Evolutionary conservation across 108 stramenopile species (phyloP).

Genomic region (Nannochloropsis gaditana): DNA sequence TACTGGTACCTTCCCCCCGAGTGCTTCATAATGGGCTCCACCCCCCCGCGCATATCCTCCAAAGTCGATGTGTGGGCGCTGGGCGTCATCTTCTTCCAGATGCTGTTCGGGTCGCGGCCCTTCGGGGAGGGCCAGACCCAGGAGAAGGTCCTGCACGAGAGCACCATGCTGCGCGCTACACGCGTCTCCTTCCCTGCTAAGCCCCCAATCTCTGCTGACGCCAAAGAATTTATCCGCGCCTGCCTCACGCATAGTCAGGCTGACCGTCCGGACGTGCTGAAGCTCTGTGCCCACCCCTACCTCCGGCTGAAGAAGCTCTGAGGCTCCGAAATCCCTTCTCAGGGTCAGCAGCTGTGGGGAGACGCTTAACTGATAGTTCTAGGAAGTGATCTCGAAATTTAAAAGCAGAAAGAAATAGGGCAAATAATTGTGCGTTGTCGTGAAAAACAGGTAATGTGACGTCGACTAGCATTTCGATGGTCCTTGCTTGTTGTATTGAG

Average conservation of each 20-base stretch:
- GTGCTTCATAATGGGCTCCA: slow-evolving; percentile 73
- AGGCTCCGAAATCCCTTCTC: background rate
- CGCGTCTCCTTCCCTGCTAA: slow-evolving; percentile 75
- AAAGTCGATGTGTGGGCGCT: slow-evolving; percentile 99
- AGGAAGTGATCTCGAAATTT: too few relatives aligned
- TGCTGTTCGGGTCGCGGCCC: slow-evolving; percentile 90
- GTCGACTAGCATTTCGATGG: too few relatives aligned
- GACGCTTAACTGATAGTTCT: too few relatives aligned
- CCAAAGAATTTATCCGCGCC: slow-evolving; percentile 80
- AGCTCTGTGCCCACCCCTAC: slow-evolving; percentile 73
- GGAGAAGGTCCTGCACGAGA: slow-evolving; percentile 72
- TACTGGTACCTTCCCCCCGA: slow-evolving; percentile 99
- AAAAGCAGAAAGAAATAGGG: too few relatives aligned
- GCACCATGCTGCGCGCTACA: slow-evolving; percentile 85
- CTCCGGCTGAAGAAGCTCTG: slow-evolving; percentile 38
- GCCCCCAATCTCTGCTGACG: slow-evolving; percentile 73
- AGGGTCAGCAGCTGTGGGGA: too few relatives aligned
- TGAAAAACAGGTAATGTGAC: too few relatives aligned
- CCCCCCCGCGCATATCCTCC: slow-evolving; percentile 39
- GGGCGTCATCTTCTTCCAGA: slow-evolving; percentile 98
- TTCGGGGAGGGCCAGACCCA: slow-evolving; percentile 97
- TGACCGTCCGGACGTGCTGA: slow-evolving; percentile 75
- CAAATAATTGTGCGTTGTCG: too few relatives aligned
- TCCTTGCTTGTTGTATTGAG: too few relatives aligned
- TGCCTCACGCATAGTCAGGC: slow-evolving; percentile 83